These are phyloP conservation scores for Fraxinus quadrangulata DNA, from an alignment of 257 asterid genomes.

Conservation along the genomic window DNA sequence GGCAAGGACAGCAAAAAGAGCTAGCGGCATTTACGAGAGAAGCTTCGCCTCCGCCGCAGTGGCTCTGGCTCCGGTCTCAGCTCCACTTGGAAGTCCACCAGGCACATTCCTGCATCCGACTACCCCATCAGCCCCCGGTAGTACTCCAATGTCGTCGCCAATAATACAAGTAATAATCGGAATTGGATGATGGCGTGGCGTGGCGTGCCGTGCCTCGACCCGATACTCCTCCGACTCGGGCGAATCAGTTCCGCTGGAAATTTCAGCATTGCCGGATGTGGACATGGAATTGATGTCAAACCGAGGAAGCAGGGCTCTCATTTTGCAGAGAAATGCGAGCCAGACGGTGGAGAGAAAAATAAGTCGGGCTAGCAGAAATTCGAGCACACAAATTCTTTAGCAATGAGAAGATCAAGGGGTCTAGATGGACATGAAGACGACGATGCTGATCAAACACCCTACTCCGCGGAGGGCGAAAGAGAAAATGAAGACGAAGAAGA, in stretches of 20 bases:
- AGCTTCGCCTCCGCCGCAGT: conserved; percentile 51
- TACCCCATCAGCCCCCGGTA: conserved; percentile 38
- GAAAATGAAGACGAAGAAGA: conserved; percentile 27
- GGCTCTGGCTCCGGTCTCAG: conserved; percentile 36
- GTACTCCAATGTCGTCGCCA: conserved; percentile 5
- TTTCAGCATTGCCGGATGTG: conserved; percentile 22
- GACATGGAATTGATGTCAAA: conserved; percentile 7
- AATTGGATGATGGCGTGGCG: conserved; percentile 36
- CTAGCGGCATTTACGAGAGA: conserved; percentile 62
- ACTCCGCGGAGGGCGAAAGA: background rate
- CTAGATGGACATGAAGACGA: conserved; percentile 23
- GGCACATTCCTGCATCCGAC: conserved; percentile 70
- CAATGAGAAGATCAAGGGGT: conserved; percentile 36
- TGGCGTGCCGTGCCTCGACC: conserved; percentile 42
- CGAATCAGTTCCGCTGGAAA: conserved; percentile 29
- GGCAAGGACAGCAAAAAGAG: conserved; percentile 34
- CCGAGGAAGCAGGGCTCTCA: conserved; percentile 27
- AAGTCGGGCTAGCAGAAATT: conserved; percentile 32
- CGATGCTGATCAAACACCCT: background rate
- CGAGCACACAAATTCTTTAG: conserved; percentile 28
- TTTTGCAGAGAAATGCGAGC: conserved; percentile 39
- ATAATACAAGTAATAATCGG: background rate
- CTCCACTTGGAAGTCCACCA: conserved; percentile 47
- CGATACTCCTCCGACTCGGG: conserved; percentile 26
- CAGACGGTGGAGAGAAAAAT: conserved; percentile 24